Conservation (phyloP, 2,329 filamentous ascomycete species). For the Diaporthe sp. region DNA sequence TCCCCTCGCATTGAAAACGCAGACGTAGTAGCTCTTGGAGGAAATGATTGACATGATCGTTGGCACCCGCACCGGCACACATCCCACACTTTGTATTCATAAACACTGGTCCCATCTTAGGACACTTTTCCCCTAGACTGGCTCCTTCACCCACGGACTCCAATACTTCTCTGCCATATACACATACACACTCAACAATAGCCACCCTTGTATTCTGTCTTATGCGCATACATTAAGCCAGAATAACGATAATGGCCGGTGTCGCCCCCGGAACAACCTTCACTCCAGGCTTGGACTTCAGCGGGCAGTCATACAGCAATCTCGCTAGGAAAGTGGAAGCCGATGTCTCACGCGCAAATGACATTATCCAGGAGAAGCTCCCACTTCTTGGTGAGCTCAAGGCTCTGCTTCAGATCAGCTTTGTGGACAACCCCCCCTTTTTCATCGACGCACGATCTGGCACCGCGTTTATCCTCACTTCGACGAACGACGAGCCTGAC, state of each 20-base stretch:
- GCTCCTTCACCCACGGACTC: neutral
- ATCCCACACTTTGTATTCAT: neutral
- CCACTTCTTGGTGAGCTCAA: conserved; percentile 45
- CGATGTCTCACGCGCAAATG: conserved; percentile 40
- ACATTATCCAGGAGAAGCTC: conserved; percentile 46
- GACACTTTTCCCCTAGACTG: neutral
- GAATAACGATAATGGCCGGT: conserved; percentile 43
- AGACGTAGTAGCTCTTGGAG: neutral
- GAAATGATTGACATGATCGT: neutral
- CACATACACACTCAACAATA: neutral
- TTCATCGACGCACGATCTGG: conserved; percentile 46
- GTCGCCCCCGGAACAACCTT: conserved; percentile 44
- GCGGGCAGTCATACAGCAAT: conserved; percentile 42
- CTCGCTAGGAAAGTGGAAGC: conserved; percentile 40
- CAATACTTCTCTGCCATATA: neutral
- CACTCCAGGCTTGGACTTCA: conserved; percentile 45
- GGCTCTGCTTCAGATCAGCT: conserved; percentile 43
- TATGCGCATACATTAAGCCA: neutral
- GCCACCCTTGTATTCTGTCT: neutral
- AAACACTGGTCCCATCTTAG: too few species aligned
- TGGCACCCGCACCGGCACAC: neutral
- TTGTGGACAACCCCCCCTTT: conserved; percentile 44
- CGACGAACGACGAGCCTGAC: conserved; percentile 45
- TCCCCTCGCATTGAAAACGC: neutral
- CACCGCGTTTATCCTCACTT: conserved; percentile 43